Evolutionary conservation across 2,329 filamentous ascomycete genomes (phyloP).

Genomic region (Proliferodiscus dingleyae): DNA sequence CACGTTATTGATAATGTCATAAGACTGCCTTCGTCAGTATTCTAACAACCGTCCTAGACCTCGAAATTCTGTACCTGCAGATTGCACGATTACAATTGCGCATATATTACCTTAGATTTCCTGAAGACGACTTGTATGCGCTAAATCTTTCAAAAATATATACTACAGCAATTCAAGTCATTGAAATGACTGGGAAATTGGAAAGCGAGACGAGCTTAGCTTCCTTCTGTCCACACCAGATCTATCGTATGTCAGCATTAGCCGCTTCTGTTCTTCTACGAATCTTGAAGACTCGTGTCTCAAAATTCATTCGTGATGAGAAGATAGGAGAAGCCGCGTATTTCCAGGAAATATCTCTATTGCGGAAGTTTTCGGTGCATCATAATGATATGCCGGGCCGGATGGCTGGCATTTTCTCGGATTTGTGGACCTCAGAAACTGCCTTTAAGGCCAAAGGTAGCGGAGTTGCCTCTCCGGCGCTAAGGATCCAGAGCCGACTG

Average conservation of each 20-base stretch:
- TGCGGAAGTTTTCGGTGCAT: slow-evolving; percentile 8
- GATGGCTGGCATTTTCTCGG: slow-evolving; percentile 11
- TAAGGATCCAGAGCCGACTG: slow-evolving; percentile 11
- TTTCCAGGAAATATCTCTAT: slow-evolving; percentile 8
- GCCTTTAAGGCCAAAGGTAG: slow-evolving; percentile 4
- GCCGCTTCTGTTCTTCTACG: slow-evolving; percentile 8
- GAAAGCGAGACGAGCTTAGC: slow-evolving; percentile 7
- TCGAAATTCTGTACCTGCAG: slow-evolving; percentile 7
- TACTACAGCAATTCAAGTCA: slow-evolving; percentile 7
- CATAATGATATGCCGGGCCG: slow-evolving; percentile 12
- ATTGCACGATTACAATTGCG: slow-evolving; percentile 10
- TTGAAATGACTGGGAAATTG: slow-evolving; percentile 4
- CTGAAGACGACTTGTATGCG: slow-evolving; percentile 6
- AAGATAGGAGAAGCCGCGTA: slow-evolving; percentile 6
- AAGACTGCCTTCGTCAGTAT: neutral
- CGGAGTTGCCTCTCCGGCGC: neutral
- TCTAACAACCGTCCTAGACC: neutral
- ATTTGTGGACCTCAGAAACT: slow-evolving; percentile 10
- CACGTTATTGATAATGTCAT: neutral
- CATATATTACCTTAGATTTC: slow-evolving; percentile 11
- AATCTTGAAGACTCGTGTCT: slow-evolving; percentile 9
- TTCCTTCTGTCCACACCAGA: slow-evolving; percentile 8
- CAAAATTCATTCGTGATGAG: slow-evolving; percentile 5
- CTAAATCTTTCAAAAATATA: slow-evolving; percentile 10
- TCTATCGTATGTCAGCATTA: slow-evolving; percentile 11